Conservation (phyloP, 768 basidiomycete genomes). For the Chalciporus pseudorubinellus region DNA sequence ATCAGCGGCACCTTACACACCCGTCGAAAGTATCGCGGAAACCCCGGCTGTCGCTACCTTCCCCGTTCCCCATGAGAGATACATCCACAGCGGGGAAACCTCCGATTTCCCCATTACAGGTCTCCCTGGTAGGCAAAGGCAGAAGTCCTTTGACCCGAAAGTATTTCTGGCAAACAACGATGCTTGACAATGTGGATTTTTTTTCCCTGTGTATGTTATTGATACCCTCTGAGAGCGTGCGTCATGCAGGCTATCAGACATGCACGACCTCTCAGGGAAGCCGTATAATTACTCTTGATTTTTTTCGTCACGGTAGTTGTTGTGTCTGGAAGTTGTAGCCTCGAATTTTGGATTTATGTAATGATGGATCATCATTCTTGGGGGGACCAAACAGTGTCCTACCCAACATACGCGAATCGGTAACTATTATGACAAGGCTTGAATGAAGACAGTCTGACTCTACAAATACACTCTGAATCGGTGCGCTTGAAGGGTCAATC, state of each 20-base stretch:
- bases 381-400: too few relatives aligned
- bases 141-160: constrained; percentile 38
- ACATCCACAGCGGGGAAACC: constrained; percentile 26
- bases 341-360: too few relatives aligned
- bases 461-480: too few relatives aligned
- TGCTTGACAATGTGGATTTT: constrained; percentile 10
- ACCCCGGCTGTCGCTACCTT: constrained; percentile 17
- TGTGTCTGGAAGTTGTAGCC: too few relatives aligned
- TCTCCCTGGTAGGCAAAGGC: constrained; percentile 30
- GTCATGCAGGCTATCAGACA: neutral
- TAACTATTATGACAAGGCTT: too few relatives aligned
- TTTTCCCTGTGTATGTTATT: neutral
- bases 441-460: too few relatives aligned
- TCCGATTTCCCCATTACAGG: constrained; percentile 39
- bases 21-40: constrained; percentile 34
- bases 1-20: constrained; percentile 41
- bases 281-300: neutral
- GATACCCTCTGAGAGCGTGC: neutral
- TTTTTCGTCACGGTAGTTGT: too few relatives aligned
- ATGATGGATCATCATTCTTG: too few relatives aligned
- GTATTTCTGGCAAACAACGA: constrained; percentile 41
- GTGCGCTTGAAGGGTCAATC: too few relatives aligned
- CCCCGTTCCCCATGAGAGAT: constrained; percentile 31
- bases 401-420: too few relatives aligned
- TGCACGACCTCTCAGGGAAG: too few relatives aligned